Evolutionary conservation across 2,329 filamentous ascomycete species (phyloP), one percentile per base, ranked within the genome.

Genomic region (Tympanopsis confertula): DNA sequence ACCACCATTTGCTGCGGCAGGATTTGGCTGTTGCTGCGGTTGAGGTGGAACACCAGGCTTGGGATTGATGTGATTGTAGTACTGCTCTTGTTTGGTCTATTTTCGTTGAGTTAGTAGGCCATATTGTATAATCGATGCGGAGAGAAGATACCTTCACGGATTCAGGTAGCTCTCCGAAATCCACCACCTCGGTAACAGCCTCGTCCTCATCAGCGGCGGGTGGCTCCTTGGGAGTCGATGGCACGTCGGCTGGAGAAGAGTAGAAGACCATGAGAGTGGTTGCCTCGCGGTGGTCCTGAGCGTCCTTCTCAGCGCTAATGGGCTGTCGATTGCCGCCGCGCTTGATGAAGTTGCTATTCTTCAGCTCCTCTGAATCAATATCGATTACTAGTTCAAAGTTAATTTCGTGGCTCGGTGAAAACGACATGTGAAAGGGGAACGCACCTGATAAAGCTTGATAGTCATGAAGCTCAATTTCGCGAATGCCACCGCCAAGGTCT

Each of bases 201-300:
- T 65, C 62, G 20, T 62, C 58, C 4, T 52, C 51, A 26, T 52
- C 52, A 12, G 44, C 47, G 3, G 53, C 47, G 15, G 60, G 56
- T 13, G 64, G 63, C 38, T 69, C 65, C 42, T 64, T 66, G 5
- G 65, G 63, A 3, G 63, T 59, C 4, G 56, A 44, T 4, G 65
- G 65, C 35, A 67, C 54, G 42, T 69, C 65, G 4, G 56, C 55
- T 35, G 55, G 52, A 19, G 58, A 62, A 2, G 62, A 56, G 44
- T 68, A 65, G 42, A 66, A 59, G 1, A 62, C 62, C 59, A 67
- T 66, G 26, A 69, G 53, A 3, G 63, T 65, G 17, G 52, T 65
- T 33, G 56, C 50, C 46, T 69, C 65, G 20, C 63, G 57, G 36
- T 61, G 58, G 17, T 66, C 58, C 43, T 69, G 65, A 2, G 57